phyloP scores from a whole-genome alignment of 805 yeast genomes.

The Kodamaea laetipori region DNA sequence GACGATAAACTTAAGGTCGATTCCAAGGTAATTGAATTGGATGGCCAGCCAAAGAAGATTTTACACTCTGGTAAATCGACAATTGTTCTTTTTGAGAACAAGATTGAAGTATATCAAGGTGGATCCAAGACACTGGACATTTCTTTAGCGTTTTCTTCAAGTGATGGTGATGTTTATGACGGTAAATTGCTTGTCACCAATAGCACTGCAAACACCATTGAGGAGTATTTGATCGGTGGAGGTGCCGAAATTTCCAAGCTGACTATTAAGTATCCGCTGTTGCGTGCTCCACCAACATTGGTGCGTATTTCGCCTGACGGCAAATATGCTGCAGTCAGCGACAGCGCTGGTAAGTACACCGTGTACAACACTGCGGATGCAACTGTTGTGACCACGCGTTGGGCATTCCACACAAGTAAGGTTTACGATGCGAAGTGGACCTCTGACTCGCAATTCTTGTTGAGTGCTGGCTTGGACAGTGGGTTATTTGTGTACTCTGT shows the following conservation, averaged over 20 bases:
- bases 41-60: slow-evolving; percentile 41
- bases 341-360: slow-evolving; percentile 81
- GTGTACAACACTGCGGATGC: slow-evolving; percentile 60
- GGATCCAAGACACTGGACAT: slow-evolving; percentile 20
- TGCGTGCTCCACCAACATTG: slow-evolving; percentile 63
- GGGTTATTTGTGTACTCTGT: slow-evolving; percentile 79
- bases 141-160: slow-evolving; percentile 22
- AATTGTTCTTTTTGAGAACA: slow-evolving; percentile 34
- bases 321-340: slow-evolving; percentile 78
- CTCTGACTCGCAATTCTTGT: slow-evolving; percentile 67
- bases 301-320: slow-evolving; percentile 73
- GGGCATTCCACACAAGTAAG: slow-evolving; percentile 93
- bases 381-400: slow-evolving; percentile 73
- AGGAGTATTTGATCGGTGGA: slow-evolving; percentile 23
- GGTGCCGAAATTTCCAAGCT: slow-evolving; percentile 37
- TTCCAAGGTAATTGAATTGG: slow-evolving; percentile 22
- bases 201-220: slow-evolving; percentile 30
- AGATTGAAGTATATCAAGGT: slow-evolving; percentile 26
- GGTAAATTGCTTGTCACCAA: slow-evolving; percentile 33
- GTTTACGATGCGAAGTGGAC: slow-evolving; percentile 82
- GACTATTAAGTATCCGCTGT: slow-evolving; percentile 49
- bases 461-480: slow-evolving; percentile 83
- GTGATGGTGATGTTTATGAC: slow-evolving; percentile 10
- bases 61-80: slow-evolving; percentile 29
- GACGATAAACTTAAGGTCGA: slow-evolving; percentile 68